These are phyloP conservation scores for Aspergillus latus DNA, from an alignment of 2,329 filamentous ascomycete genomes.

Conservation along the genomic window DNA sequence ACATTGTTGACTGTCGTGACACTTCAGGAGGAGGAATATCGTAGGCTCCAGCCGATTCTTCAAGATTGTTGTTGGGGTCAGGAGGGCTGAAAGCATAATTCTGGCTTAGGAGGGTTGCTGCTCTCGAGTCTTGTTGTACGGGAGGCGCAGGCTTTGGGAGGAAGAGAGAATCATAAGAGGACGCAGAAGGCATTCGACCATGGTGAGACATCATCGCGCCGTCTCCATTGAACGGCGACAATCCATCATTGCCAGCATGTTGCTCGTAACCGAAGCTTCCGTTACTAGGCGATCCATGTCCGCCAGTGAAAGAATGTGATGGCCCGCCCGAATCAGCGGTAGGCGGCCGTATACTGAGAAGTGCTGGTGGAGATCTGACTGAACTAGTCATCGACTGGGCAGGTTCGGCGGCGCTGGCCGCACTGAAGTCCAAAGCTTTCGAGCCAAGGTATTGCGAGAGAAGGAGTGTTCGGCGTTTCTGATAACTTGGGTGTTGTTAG, in stretches of 20 bases:
- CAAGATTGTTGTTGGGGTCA: slow-evolving; percentile 63
- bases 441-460: slow-evolving; percentile 70
- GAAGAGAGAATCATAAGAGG: slow-evolving; percentile 47
- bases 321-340: slow-evolving; percentile 32
- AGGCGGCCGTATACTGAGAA: slow-evolving; percentile 35
- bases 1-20: slow-evolving; percentile 65
- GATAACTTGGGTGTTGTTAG: slow-evolving; percentile 62
- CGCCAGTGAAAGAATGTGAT: slow-evolving; percentile 30
- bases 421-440: slow-evolving; percentile 48
- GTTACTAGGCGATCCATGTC: slow-evolving; percentile 25
- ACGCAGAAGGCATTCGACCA: slow-evolving; percentile 34
- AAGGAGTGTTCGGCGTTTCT: slow-evolving; percentile 86
- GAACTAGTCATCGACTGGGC: slow-evolving; percentile 23
- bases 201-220: slow-evolving; percentile 26
- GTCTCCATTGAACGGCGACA: slow-evolving; percentile 25
- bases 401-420: slow-evolving; percentile 18
- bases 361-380: slow-evolving; percentile 29
- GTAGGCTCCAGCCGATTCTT: slow-evolving; percentile 43
- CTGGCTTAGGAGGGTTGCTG: slow-evolving; percentile 61
- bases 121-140: slow-evolving; percentile 57
- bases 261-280: slow-evolving; percentile 32
- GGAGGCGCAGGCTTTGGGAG: slow-evolving; percentile 44
- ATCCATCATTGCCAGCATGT: slow-evolving; percentile 26
- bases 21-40: slow-evolving; percentile 47
- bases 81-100: slow-evolving; percentile 93